Evolutionary conservation across 2,329 filamentous ascomycete species (phyloP), one percentile per base, ranked within the genome.

Genomic region (Exophiala aquamarina): DNA sequence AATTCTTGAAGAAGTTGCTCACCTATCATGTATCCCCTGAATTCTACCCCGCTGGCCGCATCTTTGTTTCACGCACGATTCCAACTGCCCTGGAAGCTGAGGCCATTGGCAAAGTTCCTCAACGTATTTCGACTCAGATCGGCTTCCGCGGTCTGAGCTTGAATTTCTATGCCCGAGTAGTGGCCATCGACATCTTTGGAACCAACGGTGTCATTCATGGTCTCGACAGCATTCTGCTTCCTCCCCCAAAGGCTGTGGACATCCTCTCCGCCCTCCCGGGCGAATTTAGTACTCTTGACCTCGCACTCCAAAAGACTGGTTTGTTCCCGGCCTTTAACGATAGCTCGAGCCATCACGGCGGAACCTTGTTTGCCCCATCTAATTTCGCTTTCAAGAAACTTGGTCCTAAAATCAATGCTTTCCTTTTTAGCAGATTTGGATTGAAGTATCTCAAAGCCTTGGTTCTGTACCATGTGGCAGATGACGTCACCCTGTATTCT

Each of bases 311-410:
- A 44, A 89, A 87, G 71, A 92, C 89, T 0, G 83, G 86, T 7
- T 77, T 96, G 1, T 75, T 77, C 44, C 70, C 83, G 10, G 76
- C 75, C 40, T 70, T 85, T 48, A 72, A 84, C 44, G 73, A 78
- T 57, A 71, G 76, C 56, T 75, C 68, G 44, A 71, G 70, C 28
- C 73, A 78, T 36, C 66, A 72, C 2, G 89, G 89, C 28, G 82
- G 82, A 31, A 95, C 90, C 2, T 64, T 93, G 51, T 94, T 95
- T 60, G 87, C 86, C 0, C 90, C 91, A 0, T 81, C 78, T 36
- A 95, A 96, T 75, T 70, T 69, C 3, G 91, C 90, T n/a, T 95
- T 92, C 72, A 63, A 77, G 59, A 80, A 80, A 56, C 82, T 96
- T 1, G 89, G 89, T 0, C 77, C 80, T 1, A 74, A 66, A 45